Evolutionary conservation across 345 rosid genomes (phyloP).

Genomic region (Salix exigua): DNA sequence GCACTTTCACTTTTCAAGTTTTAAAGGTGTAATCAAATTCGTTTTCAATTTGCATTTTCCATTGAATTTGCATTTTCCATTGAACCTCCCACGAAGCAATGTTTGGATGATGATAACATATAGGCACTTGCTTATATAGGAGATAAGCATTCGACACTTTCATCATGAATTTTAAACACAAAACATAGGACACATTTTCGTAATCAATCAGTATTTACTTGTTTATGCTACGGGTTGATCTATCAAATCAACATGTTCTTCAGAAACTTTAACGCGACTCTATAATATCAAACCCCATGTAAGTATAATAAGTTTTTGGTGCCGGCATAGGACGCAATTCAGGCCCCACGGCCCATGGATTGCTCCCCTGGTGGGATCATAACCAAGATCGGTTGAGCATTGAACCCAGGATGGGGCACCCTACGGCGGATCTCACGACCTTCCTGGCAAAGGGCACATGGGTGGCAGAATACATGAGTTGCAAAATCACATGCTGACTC

Average conservation of each 20-base stretch:
- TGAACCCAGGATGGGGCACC: slow-evolving; percentile 81
- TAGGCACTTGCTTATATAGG: too few species aligned
- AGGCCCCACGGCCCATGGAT: slow-evolving; percentile 64
- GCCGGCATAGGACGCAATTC: background rate
- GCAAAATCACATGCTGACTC: slow-evolving; percentile 73
- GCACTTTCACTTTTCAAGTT: too few species aligned
- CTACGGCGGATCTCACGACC: slow-evolving; percentile 93
- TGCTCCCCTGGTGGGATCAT: slow-evolving; percentile 75
- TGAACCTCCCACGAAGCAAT: too few species aligned
- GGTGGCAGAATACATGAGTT: slow-evolving; percentile 76
- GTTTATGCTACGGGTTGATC: background rate
- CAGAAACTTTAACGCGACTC: background rate
- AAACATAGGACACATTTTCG: background rate
- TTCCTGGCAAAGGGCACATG: slow-evolving; percentile 93
- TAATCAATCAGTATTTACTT: background rate
- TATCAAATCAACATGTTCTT: background rate
- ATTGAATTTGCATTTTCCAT: too few species aligned
- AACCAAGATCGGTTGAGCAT: slow-evolving; percentile 57
- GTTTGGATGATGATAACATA: too few species aligned
- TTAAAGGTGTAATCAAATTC: too few species aligned
- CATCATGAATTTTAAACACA: background rate
- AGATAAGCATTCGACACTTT: too few species aligned
- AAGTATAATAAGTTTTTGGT: background rate
- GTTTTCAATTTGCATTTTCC: too few species aligned
- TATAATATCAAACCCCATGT: background rate